A percentile compares a stretch with the other conserved stretches of the same genome.
phyloP scores from a whole-genome alignment of 345 rosid species.

The Eucalyptus viminalis region DNA sequence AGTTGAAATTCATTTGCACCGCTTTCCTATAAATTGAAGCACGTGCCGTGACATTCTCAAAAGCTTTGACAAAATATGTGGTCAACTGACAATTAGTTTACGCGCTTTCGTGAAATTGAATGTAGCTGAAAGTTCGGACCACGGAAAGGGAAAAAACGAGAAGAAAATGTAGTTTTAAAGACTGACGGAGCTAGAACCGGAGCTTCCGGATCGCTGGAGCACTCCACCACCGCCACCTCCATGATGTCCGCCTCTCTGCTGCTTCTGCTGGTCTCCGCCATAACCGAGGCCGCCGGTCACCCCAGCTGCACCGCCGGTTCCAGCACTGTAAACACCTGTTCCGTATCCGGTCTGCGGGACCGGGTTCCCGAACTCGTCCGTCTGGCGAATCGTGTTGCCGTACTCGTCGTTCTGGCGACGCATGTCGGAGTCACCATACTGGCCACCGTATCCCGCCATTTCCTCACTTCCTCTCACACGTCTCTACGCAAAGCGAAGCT shows the following conservation, averaged over 20 bases:
- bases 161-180: not conserved
- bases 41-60: not conserved
- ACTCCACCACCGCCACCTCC: slow-evolving; percentile 9
- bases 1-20: not conserved
- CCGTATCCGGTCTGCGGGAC: slow-evolving; percentile 14
- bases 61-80: not conserved
- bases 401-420: not conserved
- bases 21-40: not conserved
- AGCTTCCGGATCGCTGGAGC: slow-evolving; percentile 44
- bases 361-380: slow-evolving; percentile 15
- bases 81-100: not conserved
- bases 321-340: not conserved
- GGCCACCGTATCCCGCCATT: slow-evolving; percentile 8
- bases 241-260: not conserved
- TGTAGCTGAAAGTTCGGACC: not conserved
- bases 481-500: not conserved
- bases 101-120: not conserved
- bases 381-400: slow-evolving; percentile 6
- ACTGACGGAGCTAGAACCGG: slow-evolving; percentile 47
- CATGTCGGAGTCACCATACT: not conserved
- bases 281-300: not conserved
- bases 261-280: not conserved
- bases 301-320: not conserved
- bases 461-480: not conserved
- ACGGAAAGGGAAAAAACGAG: not conserved